Conservation (phyloP, 768 basidiomycete species). For the Lactifluus subvellereus region DNA sequence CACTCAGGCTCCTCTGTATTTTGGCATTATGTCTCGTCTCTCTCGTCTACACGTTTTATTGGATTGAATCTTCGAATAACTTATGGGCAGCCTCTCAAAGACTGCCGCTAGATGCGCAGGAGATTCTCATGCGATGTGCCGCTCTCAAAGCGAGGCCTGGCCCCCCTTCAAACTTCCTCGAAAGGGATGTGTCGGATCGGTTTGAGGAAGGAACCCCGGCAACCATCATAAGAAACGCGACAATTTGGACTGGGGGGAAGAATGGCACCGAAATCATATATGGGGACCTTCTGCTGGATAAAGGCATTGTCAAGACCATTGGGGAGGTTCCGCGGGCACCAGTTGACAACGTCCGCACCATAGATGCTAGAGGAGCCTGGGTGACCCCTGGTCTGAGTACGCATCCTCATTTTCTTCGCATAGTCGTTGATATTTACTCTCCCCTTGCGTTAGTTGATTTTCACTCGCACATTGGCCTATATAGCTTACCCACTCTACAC, state of each 20-base stretch:
- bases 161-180: conserved; percentile 30
- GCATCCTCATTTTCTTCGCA: conserved; percentile 19
- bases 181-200: conserved; percentile 47
- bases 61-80: conserved; percentile 2
- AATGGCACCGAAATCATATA: conserved; percentile 49
- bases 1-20: background rate
- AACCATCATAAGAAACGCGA: conserved; percentile 66
- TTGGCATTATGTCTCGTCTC: conserved; percentile 7
- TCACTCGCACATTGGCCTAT: conserved; percentile 69
- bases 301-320: conserved; percentile 53
- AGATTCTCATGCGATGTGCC: conserved; percentile 32
- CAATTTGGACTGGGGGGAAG: conserved; percentile 55
- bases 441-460: conserved; percentile 33
- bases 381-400: conserved; percentile 60
- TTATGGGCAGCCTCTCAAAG: conserved; percentile 5
- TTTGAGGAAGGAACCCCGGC: conserved; percentile 60
- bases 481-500: conserved; percentile 49
- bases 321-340: conserved; percentile 40
- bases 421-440: conserved; percentile 10
- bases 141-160: conserved; percentile 29
- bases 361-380: conserved; percentile 60
- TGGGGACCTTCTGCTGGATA: conserved; percentile 64
- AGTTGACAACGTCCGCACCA: conserved; percentile 39
- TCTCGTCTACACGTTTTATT: conserved; percentile 9
- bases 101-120: conserved; percentile 27